Evolutionary conservation across 1,139 yeast species (phyloP), one percentile per base, ranked within the genome.

Genomic region (Trichomonascaceae sp.): DNA sequence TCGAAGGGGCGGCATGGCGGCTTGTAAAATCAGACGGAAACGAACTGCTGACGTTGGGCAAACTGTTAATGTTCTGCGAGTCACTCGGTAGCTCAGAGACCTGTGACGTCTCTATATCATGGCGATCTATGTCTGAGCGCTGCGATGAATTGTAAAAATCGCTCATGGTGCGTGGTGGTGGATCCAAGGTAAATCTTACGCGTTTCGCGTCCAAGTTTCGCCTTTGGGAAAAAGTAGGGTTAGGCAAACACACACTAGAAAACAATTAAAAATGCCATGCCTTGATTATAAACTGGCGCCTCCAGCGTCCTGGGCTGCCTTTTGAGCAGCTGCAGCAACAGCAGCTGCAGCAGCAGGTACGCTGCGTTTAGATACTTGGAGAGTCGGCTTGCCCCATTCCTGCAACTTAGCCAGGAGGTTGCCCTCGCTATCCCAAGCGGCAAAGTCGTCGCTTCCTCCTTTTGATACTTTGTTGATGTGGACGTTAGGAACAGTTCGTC

Each of bases 381-480:
- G 57, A 31, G 59, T 62, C 44, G 68, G 67, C 4, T 66, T 68
- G n/a, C 81, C 81, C 92, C 92, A 80, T 17, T 59, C 55, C 35
- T 57, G 62, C 51, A 80, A 60, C 39, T 56, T 57, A 3, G 58
- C 58, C 23, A 67, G 61, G 40, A 82, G 63, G 35, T 57, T 59
- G 29, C 75, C 76, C 3, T 64, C 60, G 17, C 63, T 62, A 48
- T 82, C 89, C 41, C 81, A 60, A 29, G 60, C 66, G 25, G 59
- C 62, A 51, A 89, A 73, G 42, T 84, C 96, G 55, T 85, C 96
- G 35, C 74, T 71, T 39, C 98, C 98, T 43, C 98, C 98, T 44
- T 87, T 72, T 59, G 84, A 92, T 53, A 78, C 64, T 38, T 93
- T 93, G 37, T 68, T 75, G 49, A 89, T 82, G 59, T 79, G 80